Conservation (phyloP, 2,329 filamentous ascomycete genomes). For the Hymenoscyphus scutula region DNA sequence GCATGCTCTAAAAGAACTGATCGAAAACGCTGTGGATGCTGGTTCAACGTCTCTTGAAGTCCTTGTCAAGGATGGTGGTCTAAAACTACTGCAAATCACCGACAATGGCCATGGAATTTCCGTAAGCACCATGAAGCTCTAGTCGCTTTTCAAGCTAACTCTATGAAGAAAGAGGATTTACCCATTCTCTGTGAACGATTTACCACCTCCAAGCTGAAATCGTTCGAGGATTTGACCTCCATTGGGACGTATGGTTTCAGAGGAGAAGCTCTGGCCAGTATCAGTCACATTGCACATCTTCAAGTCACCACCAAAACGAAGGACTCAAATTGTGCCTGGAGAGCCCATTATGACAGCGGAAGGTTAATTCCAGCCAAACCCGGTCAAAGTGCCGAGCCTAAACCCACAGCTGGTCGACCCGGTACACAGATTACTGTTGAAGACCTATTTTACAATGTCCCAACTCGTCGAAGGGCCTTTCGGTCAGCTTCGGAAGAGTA, state of each 20-base stretch:
- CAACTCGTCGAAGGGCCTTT: constrained; percentile 83
- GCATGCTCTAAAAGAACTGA: constrained; percentile 91
- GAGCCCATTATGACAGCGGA: constrained; percentile 82
- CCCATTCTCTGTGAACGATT: constrained; percentile 92
- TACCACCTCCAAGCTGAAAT: constrained; percentile 92
- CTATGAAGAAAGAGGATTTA: constrained; percentile 75
- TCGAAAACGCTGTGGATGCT: constrained; percentile 97
- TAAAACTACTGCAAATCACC: constrained; percentile 94
- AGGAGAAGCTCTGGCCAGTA: constrained; percentile 92
- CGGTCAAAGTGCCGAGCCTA: constrained; percentile 82
- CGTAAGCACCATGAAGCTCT: constrained; percentile 47
- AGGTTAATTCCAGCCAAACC: constrained; percentile 80
- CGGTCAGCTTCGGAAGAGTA: constrained; percentile 91
- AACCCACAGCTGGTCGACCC: constrained; percentile 78
- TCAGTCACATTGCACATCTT: constrained; percentile 96
- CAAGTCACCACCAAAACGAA: constrained; percentile 92
- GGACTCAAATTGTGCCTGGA: constrained; percentile 84
- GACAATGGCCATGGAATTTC: constrained; percentile 97
- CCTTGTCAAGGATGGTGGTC: constrained; percentile 87
- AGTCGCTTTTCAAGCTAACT: constrained; percentile 11
- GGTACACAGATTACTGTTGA: constrained; percentile 97
- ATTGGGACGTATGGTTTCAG: constrained; percentile 98
- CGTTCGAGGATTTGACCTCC: constrained; percentile 84
- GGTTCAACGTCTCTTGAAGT: constrained; percentile 89
- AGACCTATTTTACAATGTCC: constrained; percentile 95